Evolutionary conservation across 306 rosid species (phyloP).

Genomic region (Hippophae rhamnoides): DNA sequence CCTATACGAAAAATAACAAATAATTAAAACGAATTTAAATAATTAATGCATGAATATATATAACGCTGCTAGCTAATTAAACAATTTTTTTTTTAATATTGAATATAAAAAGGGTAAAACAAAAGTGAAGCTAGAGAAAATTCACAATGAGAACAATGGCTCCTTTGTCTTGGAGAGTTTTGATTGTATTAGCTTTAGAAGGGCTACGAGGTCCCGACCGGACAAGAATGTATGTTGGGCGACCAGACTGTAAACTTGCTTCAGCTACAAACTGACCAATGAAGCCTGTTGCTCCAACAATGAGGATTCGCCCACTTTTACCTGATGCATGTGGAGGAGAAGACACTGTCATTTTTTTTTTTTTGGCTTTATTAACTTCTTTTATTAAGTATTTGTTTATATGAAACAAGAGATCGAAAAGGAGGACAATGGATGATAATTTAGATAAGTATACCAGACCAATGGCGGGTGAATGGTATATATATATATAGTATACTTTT

Average conservation of each 20-base stretch:
- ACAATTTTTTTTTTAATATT: no score
- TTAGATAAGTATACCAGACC: no score
- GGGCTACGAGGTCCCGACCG: conserved; percentile 24
- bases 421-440: no score
- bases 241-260: conserved; percentile 38
- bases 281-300: conserved; percentile 55
- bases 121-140: no score
- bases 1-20: conserved; percentile 21
- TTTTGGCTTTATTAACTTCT: no score
- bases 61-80: not conserved
- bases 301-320: conserved; percentile 27
- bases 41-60: no score
- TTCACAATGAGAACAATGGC: conserved; percentile 39
- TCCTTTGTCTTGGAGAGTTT: conserved; percentile 45
- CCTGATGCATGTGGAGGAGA: conserved; percentile 1
- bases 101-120: no score
- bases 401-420: no score
- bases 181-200: conserved; percentile 24
- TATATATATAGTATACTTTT: no score
- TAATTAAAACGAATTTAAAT: not conserved
- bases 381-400: no score
- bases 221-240: conserved; percentile 34
- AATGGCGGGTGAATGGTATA: no score
- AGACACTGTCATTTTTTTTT: conserved; percentile 30
- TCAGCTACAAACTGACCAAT: conserved; percentile 51